Percentiles rank a stretch among this genome's conserved stretches.
phyloP scores from a whole-genome alignment of 345 rosid species.

The Eucalyptus cloeziana region DNA sequence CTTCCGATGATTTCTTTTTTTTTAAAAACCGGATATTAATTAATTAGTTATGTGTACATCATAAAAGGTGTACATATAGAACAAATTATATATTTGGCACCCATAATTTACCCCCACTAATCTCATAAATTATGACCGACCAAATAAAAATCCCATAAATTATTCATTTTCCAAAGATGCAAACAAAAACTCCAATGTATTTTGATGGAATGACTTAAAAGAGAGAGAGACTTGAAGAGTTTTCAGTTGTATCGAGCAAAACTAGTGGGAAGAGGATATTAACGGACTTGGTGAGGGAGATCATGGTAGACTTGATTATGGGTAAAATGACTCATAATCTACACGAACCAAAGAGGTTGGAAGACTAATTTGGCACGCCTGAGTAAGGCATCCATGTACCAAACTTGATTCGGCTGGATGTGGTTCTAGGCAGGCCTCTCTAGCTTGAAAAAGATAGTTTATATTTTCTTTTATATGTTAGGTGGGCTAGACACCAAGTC shows the following conservation, averaged over 20 bases:
- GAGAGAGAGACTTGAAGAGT: background rate
- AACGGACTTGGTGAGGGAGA: background rate
- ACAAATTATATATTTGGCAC: background rate
- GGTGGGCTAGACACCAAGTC: background rate
- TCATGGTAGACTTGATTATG: background rate
- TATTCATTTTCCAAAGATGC: background rate
- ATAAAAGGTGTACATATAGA: background rate
- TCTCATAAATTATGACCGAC: rapidly evolving
- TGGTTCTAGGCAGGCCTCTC: background rate
- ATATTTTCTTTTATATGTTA: background rate
- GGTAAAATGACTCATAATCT: background rate
- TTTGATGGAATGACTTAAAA: background rate
- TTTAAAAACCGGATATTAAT: background rate
- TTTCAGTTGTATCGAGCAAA: background rate
- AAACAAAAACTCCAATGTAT: background rate
- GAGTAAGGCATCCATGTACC: background rate
- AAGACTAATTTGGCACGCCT: background rate
- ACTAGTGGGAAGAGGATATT: background rate
- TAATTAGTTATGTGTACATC: background rate
- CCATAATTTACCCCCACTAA: background rate
- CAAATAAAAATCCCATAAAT: background rate
- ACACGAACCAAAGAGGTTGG: background rate
- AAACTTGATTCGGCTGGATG: background rate
- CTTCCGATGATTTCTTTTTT: background rate
- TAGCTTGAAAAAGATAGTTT: background rate